Evolutionary conservation across 192 early-diverging fungal genomes (phyloP).

Genomic region (Thoreauomyces humboldtii): DNA sequence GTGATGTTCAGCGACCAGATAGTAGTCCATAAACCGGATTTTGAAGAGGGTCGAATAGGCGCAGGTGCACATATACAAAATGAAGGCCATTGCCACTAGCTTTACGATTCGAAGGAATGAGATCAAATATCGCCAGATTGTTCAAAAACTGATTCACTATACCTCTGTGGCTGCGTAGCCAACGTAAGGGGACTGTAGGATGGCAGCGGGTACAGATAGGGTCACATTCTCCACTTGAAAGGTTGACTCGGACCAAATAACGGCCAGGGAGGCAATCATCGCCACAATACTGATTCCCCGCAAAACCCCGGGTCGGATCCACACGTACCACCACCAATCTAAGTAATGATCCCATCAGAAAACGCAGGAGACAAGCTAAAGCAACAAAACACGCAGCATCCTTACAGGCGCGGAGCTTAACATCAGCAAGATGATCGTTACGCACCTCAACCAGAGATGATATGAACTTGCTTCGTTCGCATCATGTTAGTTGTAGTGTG

Average conservation of each 20-base stretch:
- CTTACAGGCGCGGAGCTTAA: constrained; percentile 32
- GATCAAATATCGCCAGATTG: not conserved
- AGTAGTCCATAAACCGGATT: constrained; percentile 84
- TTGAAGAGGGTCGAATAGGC: constrained; percentile 90
- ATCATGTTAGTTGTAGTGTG: not conserved
- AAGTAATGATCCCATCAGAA: too few species aligned
- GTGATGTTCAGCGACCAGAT: constrained; percentile 90
- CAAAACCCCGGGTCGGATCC: constrained; percentile 62
- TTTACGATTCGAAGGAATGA: constrained; percentile 17
- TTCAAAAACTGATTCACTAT: too few species aligned
- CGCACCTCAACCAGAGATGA: constrained; percentile 26
- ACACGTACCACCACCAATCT: constrained; percentile 86
- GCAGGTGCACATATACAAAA: constrained; percentile 90
- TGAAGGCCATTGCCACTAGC: constrained; percentile 69
- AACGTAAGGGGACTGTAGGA: constrained; percentile 40
- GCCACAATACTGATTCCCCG: constrained; percentile 59
- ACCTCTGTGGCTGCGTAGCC: constrained; percentile 49
- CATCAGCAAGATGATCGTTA: constrained; percentile 22
- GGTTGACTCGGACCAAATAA: constrained; percentile 94
- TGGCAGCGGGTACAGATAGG: constrained; percentile 70
- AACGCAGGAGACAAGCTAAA: too few species aligned
- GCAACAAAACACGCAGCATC: too few species aligned
- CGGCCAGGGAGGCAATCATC: constrained; percentile 58
- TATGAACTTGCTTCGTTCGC: constrained; percentile 26
- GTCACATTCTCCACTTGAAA: constrained; percentile 62